Evolutionary conservation across 495 filamentous ascomycete species (phyloP).

Genomic region (Neohortaea acidophila): DNA sequence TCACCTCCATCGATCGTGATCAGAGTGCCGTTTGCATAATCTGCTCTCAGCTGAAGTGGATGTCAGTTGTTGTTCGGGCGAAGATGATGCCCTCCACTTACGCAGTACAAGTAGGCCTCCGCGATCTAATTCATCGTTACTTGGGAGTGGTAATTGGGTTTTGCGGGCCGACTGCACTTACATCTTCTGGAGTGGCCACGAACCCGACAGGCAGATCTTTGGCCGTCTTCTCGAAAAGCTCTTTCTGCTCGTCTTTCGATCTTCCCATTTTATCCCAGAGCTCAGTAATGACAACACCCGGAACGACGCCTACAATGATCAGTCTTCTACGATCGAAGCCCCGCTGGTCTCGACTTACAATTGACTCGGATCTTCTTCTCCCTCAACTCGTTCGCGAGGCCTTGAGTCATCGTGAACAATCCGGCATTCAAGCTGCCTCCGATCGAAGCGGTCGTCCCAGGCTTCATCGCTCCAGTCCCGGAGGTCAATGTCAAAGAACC

Average conservation of each 20-base stretch:
- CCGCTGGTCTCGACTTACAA: not conserved
- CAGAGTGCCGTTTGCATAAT: slow-evolving; percentile 14
- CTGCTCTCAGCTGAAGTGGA: slow-evolving; percentile 2
- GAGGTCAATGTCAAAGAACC: slow-evolving; percentile 21
- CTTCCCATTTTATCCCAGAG: slow-evolving; percentile 17
- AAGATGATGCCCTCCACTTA: not conserved
- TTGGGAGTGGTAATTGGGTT: not conserved
- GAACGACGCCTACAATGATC: slow-evolving; percentile 8
- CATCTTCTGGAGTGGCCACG: slow-evolving; percentile 12
- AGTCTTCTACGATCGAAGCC: too few species aligned
- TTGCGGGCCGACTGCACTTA: not conserved
- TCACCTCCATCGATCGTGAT: slow-evolving; percentile 11
- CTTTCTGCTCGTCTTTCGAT: slow-evolving; percentile 8
- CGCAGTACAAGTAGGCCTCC: slow-evolving; percentile 16
- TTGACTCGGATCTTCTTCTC: slow-evolving; percentile 18
- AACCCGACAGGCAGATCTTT: slow-evolving; percentile 16
- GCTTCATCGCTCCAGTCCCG: slow-evolving; percentile 16
- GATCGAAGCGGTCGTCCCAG: slow-evolving; percentile 14
- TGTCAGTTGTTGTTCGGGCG: not conserved
- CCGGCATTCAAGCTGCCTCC: slow-evolving; percentile 16
- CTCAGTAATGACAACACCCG: slow-evolving; percentile 14
- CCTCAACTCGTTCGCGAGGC: slow-evolving; percentile 13
- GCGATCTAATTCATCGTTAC: slow-evolving; percentile 2
- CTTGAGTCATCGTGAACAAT: slow-evolving; percentile 16
- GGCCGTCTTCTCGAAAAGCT: slow-evolving; percentile 1